Evolutionary conservation across 1,139 yeast species (phyloP), one percentile per base, ranked within the genome.

Genomic region (Hyphopichia wangnamkhiaoensis): DNA sequence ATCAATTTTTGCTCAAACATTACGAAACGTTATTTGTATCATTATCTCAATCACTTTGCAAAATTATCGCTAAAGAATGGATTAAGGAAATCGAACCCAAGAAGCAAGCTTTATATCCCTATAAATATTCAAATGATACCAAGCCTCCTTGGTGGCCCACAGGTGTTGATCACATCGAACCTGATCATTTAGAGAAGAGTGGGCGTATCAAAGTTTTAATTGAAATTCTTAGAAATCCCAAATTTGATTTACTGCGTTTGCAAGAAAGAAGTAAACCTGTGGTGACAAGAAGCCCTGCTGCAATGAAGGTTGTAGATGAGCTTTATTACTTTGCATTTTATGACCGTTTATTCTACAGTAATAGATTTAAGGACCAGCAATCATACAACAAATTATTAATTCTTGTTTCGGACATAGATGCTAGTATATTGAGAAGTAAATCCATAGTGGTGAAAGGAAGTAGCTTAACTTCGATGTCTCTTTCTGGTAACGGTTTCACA

Each of bases 131-230:
- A 2, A 71, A 71, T 12, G 37, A 30, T 1, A 51, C 78, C 8
- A 76, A 68, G 45, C 93, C 93, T 0, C 53, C 53, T 1, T 84
- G 93, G 91, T 85, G 93, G 94, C 93, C 93, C 0, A 31, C 31
- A 0, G 40, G 48, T 14, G 77, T 82, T 0, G 67, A 78, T 30
- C 93, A 85, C 58, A 68, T 70, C 36, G 93, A 85, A 50, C 93
- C 93, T 0, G 93, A 85, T 56, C 90, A 85, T 59, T 63, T 85
- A 43, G 74, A 69, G 44, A 84, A 82, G 52, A 60, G 59, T 1
- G 82, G 80, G 45, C 61, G 94, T 41, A 55, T 82, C 15, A 53
- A 51, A 3, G 57, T 85, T 19, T 59, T 84, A 51, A 61, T 72
- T 15, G 52, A 64, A 17, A 68, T 84, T 16, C 45, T 74, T 15